A percentile compares a stretch with the other conserved stretches of the same genome.
Conservation (phyloP, 192 early-diverging fungal species). For the Ramicandelaber brevisporus region DNA sequence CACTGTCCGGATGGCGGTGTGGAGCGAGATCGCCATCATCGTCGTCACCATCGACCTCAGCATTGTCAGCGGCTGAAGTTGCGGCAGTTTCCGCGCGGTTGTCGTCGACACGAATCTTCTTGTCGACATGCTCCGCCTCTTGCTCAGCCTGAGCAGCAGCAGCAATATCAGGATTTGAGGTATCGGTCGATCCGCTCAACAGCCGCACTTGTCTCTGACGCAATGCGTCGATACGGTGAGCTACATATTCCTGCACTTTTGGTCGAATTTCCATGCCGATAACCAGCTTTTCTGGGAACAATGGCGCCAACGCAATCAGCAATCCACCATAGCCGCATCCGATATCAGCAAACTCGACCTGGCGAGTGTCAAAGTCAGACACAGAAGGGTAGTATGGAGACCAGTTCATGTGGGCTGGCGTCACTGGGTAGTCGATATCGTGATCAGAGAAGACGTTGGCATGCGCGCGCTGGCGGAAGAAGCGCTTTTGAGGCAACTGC, state of each 20-base stretch:
- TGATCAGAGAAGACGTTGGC: conserved; percentile 96
- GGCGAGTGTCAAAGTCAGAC: conserved; percentile 1
- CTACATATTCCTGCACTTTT: conserved; percentile 84
- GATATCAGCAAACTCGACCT: conserved; percentile 91
- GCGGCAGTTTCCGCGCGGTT: conserved; percentile 7
- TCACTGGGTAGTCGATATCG: conserved; percentile 60
- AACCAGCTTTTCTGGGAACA: conserved; percentile 82
- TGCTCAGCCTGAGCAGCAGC: too few species aligned
- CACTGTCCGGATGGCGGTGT: too few species aligned
- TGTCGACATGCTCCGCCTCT: conserved; percentile 19
- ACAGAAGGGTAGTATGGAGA: conserved; percentile 59
- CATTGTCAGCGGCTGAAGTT: neutral
- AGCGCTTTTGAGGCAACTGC: conserved; percentile 67
- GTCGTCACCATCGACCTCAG: conserved; percentile 8
- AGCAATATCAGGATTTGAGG: neutral
- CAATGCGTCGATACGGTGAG: conserved; percentile 65
- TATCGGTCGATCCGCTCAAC: neutral
- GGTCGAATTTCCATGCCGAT: conserved; percentile 97
- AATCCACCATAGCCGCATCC: conserved; percentile 97
- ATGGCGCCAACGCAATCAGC: conserved; percentile 57
- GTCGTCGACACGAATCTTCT: conserved; percentile 12
- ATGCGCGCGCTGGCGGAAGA: conserved; percentile 71
- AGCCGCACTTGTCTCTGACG: conserved; percentile 27
- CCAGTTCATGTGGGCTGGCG: conserved; percentile 73
- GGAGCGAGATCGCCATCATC: conserved; percentile 20